phyloP scores from a whole-genome alignment of 441 rosid species.

The Gossypium schwendimanii region DNA sequence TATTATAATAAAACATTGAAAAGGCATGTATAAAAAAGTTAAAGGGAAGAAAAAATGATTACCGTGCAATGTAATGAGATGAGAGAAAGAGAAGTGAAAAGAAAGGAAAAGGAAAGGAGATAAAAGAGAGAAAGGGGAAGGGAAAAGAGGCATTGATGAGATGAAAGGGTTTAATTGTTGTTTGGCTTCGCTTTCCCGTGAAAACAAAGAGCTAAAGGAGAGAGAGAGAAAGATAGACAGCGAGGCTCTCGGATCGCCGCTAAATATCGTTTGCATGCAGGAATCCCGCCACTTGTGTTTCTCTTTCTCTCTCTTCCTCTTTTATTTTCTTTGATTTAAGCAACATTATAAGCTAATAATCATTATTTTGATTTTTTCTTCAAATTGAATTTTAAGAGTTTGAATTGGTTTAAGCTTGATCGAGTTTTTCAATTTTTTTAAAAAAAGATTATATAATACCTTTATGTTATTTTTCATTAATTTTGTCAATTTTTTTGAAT shows the following conservation, averaged over 20 bases:
- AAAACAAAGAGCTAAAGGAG: neutral
- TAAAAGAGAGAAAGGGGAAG: conserved; percentile 4
- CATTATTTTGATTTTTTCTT: neutral
- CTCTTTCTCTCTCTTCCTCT: conserved; percentile 12
- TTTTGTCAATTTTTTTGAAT: neutral
- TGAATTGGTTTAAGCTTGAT: neutral
- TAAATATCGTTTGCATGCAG: conserved; percentile 35
- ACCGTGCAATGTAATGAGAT: conserved; percentile 1
- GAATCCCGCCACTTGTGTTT: conserved; percentile 50
- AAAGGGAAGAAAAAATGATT: neutral
- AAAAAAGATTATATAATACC: neutral
- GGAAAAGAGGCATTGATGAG: conserved; percentile 19
- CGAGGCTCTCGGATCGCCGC: conserved; percentile 63
- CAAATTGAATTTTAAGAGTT: neutral
- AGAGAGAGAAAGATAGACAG: conserved; percentile 18
- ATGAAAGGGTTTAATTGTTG: neutral
- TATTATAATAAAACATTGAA: neutral
- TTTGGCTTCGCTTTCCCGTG: conserved; percentile 28
- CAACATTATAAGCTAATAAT: neutral
- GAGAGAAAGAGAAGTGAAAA: conserved; percentile 15
- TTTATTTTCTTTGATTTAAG: neutral
- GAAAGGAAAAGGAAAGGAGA: conserved; percentile 3
- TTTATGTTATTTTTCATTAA: neutral
- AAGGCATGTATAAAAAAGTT: neutral
- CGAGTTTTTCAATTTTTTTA: neutral